These are phyloP conservation scores for Candida neerlandica DNA, from an alignment of 1,139 yeast species.

Conservation along the genomic window DNA sequence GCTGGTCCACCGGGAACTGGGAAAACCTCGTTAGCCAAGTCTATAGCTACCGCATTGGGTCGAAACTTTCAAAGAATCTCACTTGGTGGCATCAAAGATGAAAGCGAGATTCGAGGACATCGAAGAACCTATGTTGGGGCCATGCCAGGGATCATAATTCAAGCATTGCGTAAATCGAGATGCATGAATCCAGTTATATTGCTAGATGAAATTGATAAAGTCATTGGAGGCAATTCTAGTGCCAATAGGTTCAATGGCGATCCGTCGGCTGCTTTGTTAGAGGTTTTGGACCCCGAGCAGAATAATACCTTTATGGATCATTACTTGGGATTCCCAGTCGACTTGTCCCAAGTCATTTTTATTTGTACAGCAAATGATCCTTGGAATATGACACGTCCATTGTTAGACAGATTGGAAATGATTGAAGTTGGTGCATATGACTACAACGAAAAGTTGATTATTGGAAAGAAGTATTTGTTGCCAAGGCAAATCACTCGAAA, in stretches of 20 bases:
- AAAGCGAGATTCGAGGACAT: constrained; percentile 90
- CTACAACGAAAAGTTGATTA: constrained; percentile 73
- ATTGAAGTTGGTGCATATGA: constrained; percentile 83
- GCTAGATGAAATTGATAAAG: constrained; percentile 87
- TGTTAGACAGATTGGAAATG: constrained; percentile 84
- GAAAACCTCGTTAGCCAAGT: constrained; percentile 85
- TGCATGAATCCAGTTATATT: constrained; percentile 88
- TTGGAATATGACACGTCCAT: constrained; percentile 72
- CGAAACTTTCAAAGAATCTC: constrained; percentile 83
- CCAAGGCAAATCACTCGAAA: constrained; percentile 80
- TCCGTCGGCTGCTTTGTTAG: constrained; percentile 88
- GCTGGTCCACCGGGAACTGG: constrained; percentile 98
- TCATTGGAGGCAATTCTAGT: constrained; percentile 58
- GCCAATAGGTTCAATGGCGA: constrained; percentile 70
- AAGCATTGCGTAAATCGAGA: constrained; percentile 75
- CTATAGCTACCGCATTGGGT: constrained; percentile 79
- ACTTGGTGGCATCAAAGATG: constrained; percentile 87
- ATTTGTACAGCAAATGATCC: constrained; percentile 92
- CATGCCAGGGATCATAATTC: constrained; percentile 85
- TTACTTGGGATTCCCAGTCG: constrained; percentile 85
- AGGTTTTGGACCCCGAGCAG: constrained; percentile 91
- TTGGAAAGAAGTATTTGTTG: constrained; percentile 68
- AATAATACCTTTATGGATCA: constrained; percentile 80
- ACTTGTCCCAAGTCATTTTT: constrained; percentile 79
- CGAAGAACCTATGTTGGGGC: constrained; percentile 93